Conservation (phyloP, 108 stramenopile species). For the Cyclotella distinguenda region DNA sequence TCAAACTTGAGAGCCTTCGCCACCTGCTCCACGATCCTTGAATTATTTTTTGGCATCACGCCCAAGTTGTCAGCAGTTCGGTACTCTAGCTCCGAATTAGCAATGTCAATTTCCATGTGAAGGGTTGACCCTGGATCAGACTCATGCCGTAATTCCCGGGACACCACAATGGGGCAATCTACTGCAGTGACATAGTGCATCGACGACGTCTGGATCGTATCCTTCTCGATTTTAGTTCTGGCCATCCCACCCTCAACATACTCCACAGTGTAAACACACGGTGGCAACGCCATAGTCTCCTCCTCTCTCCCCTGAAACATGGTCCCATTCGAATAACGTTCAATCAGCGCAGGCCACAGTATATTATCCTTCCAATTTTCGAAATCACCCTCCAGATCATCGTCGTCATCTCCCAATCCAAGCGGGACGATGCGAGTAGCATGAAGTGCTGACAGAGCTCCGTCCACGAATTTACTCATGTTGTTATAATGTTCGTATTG, state of each 20-base stretch:
- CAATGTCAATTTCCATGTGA: constrained; percentile 94
- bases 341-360: constrained; percentile 72
- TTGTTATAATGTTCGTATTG: constrained; percentile 98
- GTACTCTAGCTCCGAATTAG: constrained; percentile 64
- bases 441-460: constrained; percentile 70
- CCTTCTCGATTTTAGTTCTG: background rate
- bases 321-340: constrained; percentile 44
- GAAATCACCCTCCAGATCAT: constrained; percentile 95
- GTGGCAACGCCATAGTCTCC: constrained; percentile 36
- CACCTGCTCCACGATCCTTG: constrained; percentile 66
- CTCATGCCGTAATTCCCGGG: constrained; percentile 77
- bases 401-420: constrained; percentile 95
- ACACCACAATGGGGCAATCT: constrained; percentile 67
- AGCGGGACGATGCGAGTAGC: constrained; percentile 63
- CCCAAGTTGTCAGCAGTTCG: constrained; percentile 96
- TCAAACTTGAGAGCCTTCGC: constrained; percentile 63
- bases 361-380: constrained; percentile 90
- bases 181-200: constrained; percentile 77
- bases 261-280: constrained; percentile 62
- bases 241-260: constrained; percentile 26
- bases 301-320: constrained; percentile 10
- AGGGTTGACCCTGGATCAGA: constrained; percentile 83
- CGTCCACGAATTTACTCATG: constrained; percentile 89
- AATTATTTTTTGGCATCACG: constrained; percentile 84
- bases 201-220: constrained; percentile 67